Evolutionary conservation across 73 alveolate species (phyloP).

Genomic region (Paramecium primaurelia): DNA sequence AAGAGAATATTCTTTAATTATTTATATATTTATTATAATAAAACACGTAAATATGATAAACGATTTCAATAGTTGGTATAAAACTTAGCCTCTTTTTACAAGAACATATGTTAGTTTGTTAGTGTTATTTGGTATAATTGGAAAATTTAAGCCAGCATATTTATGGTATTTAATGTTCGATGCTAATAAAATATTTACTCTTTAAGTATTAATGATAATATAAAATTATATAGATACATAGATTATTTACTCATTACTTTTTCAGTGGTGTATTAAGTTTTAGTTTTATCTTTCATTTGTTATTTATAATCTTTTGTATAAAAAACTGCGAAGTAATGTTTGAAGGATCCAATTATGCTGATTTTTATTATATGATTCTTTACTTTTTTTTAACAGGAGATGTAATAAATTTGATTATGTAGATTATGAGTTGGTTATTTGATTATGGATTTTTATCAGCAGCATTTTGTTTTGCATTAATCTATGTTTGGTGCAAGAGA

Average conservation of each 20-base stretch:
- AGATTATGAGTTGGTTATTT: conserved; percentile 34
- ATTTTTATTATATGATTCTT: conserved; percentile 11
- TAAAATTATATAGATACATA: conserved; percentile 4
- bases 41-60: conserved; percentile 6
- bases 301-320: neutral
- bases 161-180: neutral
- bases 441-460: neutral
- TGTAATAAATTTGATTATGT: neutral
- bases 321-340: neutral
- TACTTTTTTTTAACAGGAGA: conserved; percentile 16
- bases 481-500: conserved; percentile 59
- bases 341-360: conserved; percentile 15
- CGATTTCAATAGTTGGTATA: conserved; percentile 49
- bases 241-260: conserved; percentile 36
- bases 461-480: conserved; percentile 29
- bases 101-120: conserved; percentile 37
- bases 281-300: neutral
- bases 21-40: neutral
- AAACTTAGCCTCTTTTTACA: neutral
- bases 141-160: neutral
- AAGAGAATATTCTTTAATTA: conserved; percentile 26
- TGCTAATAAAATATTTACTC: neutral
- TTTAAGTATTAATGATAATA: neutral
- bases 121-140: neutral
- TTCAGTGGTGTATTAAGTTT: conserved; percentile 10